Evolutionary conservation across 2,329 filamentous ascomycete species (phyloP).

Genomic region (Botrytis cinerea): DNA sequence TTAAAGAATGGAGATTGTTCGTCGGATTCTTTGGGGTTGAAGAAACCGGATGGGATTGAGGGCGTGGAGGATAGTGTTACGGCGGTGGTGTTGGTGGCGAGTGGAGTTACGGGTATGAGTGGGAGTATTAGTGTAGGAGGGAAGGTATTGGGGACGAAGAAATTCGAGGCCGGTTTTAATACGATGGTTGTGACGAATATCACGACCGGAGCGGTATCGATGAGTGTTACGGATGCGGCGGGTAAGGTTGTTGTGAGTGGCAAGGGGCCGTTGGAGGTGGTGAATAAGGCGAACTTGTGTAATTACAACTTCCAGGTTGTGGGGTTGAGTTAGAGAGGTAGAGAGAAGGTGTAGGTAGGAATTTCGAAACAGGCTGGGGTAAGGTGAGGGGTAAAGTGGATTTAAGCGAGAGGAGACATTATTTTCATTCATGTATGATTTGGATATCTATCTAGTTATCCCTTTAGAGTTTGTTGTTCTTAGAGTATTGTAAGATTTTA

Average conservation of each 20-base stretch:
- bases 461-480: background rate
- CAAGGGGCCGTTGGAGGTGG: constrained; percentile 27
- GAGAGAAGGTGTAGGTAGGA: background rate
- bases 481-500: background rate
- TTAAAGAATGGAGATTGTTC: constrained; percentile 23
- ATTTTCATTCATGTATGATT: background rate
- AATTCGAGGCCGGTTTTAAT: constrained; percentile 27
- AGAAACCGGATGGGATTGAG: constrained; percentile 10
- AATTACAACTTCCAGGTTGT: constrained; percentile 29
- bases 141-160: constrained; percentile 15
- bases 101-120: constrained; percentile 14
- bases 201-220: constrained; percentile 27
- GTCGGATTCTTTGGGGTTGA: constrained; percentile 12
- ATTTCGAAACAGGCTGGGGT: too few relatives aligned
- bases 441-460: background rate
- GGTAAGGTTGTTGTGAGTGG: constrained; percentile 26
- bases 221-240: constrained; percentile 14
- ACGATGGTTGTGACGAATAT: constrained; percentile 26
- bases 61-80: constrained; percentile 25
- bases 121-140: constrained; percentile 25
- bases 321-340: constrained; percentile 5
- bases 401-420: background rate
- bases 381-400: background rate
- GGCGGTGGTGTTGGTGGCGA: constrained; percentile 26
- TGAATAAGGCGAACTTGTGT: constrained; percentile 23